These are phyloP conservation scores for Trichoderma sp. DNA, from an alignment of 2,329 filamentous ascomycete genomes.

Conservation along the genomic window DNA sequence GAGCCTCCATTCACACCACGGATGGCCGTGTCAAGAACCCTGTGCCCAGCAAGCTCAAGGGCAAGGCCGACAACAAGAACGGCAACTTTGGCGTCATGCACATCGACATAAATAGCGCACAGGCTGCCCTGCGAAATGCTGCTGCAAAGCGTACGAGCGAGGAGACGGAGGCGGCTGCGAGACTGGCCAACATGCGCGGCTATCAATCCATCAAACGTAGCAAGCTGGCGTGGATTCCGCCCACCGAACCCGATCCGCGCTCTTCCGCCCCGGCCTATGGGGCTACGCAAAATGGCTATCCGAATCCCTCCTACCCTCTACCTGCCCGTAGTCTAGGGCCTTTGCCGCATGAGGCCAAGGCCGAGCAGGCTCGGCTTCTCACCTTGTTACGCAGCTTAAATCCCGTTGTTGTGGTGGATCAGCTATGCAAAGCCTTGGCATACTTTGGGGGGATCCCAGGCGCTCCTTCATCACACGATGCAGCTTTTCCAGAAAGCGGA, in stretches of 20 bases:
- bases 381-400: constrained; percentile 55
- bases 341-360: constrained; percentile 49
- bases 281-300: constrained; percentile 9
- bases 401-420: constrained; percentile 57
- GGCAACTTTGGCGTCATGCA: constrained; percentile 64
- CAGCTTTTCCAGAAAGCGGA: constrained; percentile 55
- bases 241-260: constrained; percentile 10
- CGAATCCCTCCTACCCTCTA: constrained; percentile 15
- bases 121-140: constrained; percentile 48
- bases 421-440: constrained; percentile 60
- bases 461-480: constrained; percentile 49
- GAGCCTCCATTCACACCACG: constrained; percentile 20
- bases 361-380: constrained; percentile 58
- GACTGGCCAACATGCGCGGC: constrained; percentile 51
- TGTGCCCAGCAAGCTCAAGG: constrained; percentile 60
- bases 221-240: constrained; percentile 33
- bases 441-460: constrained; percentile 62
- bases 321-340: constrained; percentile 16
- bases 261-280: constrained; percentile 13
- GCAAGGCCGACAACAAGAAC: constrained; percentile 53
- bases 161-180: constrained; percentile 57
- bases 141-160: constrained; percentile 61
- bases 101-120: constrained; percentile 50
- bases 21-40: constrained; percentile 48
- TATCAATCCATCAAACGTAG: constrained; percentile 51